Evolutionary conservation across 257 asterid genomes (phyloP), one percentile per base, ranked within the genome.

Genomic region (Solanum bulbocastanum): DNA sequence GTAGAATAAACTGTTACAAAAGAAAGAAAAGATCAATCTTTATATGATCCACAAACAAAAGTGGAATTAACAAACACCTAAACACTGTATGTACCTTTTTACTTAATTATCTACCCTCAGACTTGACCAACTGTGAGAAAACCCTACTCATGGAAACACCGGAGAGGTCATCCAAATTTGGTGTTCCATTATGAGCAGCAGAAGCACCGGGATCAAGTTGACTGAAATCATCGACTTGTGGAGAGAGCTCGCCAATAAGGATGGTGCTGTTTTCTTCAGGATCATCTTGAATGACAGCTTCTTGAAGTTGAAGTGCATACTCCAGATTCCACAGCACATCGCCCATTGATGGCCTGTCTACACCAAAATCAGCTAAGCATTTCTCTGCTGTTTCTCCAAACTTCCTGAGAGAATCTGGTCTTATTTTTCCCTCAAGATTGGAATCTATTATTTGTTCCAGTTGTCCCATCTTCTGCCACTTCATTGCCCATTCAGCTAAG

Each of bases 401-500:
- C 91, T 94, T 95, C 84, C 97, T 89, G 52, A 95, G 93, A 20
- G 98, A 95, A 37, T 94, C 96, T 4, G 97, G 92, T 86, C 92
- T 94, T 33, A 95, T 90, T 72, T 91, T 89, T 25, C 97, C 98
- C 0, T 18, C 90, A 39, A 95, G 95, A 37, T 87, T 89, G 12
- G 93, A 89, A 46, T 95, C 98, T 20, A 94, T 91, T 36, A 94
- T 92, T 79, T 90, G 92, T 23, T 94, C 96, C 46, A 95, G 92
- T 88, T 90, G 93, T n/a, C 98, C 98, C 89, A 92, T 92, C 90
- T 92, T 91, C 87, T 93, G 95, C 96, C 95, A 94, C 87, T 90
- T 94, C 94, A 95, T 92, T 2, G 95, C 98, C 98, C 97, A 95
- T 86, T 95, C 98, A 10, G 97, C 98, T 82, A 95, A 89, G 90